Conservation (phyloP, 257 asterid genomes). For the Gardenia jasminoides region DNA sequence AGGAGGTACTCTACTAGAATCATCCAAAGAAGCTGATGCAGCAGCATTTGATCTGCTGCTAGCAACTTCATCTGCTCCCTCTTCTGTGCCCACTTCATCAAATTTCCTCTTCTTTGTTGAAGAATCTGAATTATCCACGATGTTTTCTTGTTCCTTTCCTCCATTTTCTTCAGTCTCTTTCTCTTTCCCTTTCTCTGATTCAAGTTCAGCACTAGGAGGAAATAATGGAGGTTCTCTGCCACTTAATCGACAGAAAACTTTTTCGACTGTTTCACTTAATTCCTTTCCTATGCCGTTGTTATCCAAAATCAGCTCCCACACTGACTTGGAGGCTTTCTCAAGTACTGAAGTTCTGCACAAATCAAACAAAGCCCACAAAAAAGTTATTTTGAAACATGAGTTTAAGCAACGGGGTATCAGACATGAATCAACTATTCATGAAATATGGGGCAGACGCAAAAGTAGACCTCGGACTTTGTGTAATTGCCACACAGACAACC, state of each 20-base stretch:
- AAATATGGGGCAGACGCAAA: neutral
- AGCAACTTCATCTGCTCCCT: slow-evolving; percentile 38
- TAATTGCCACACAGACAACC: neutral
- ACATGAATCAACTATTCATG: neutral
- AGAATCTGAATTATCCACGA: slow-evolving; percentile 37
- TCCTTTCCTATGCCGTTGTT: slow-evolving; percentile 86
- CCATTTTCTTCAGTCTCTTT: slow-evolving; percentile 14
- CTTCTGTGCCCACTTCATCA: slow-evolving; percentile 43
- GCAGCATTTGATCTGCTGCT: slow-evolving; percentile 24
- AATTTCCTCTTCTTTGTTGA: slow-evolving; percentile 70
- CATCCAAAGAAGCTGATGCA: slow-evolving; percentile 16
- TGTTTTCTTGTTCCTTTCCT: slow-evolving; percentile 19
- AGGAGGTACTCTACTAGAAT: slow-evolving; percentile 28
- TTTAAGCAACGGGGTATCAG: neutral
- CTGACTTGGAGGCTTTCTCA: slow-evolving; percentile 93
- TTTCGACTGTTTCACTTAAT: slow-evolving; percentile 77
- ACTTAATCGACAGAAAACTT: slow-evolving; percentile 81
- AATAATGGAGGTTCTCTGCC: slow-evolving; percentile 88
- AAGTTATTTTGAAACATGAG: neutral
- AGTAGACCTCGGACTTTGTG: neutral
- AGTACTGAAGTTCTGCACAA: slow-evolving; percentile 82
- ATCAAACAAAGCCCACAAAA: slow-evolving; percentile 17
- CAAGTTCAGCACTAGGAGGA: slow-evolving; percentile 39
- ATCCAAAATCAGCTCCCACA: slow-evolving; percentile 92
- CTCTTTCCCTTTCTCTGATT: slow-evolving; percentile 54